Conservation (phyloP, 371 early-diverging fungal species). For the Zopfochytrium polystomum region DNA sequence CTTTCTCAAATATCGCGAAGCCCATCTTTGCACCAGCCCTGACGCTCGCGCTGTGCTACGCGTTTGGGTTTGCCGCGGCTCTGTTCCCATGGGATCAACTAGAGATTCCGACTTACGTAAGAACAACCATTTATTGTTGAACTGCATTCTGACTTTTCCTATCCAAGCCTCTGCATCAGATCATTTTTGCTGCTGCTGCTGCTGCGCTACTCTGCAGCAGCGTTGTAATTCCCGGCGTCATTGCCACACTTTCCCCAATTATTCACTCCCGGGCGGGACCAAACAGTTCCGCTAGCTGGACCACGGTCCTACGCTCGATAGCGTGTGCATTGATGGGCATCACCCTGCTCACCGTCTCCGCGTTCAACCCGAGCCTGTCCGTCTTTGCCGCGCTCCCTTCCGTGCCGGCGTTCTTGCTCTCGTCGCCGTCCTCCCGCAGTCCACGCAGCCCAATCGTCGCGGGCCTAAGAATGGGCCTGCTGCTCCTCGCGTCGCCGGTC, state of each 20-base stretch:
- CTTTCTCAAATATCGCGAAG: conserved; percentile 20
- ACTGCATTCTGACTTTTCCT: conserved; percentile 2
- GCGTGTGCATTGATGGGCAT: conserved; percentile 66
- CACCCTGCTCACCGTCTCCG: conserved; percentile 69
- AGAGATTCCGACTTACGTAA: not conserved
- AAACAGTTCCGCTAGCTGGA: too few relatives aligned
- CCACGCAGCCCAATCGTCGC: too few relatives aligned
- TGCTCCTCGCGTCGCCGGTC: not conserved
- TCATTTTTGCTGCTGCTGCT: not conserved
- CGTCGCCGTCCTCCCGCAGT: not conserved
- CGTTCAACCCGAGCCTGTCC: conserved; percentile 81
- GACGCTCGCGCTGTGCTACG: conserved; percentile 24
- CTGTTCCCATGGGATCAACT: conserved; percentile 8
- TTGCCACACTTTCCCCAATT: too few relatives aligned
- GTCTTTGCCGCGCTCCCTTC: conserved; percentile 66
- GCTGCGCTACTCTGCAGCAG: conserved; percentile 17
- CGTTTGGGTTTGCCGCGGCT: conserved; percentile 10
- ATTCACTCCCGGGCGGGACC: too few relatives aligned
- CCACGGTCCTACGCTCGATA: too few relatives aligned
- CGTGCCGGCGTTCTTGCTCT: conserved; percentile 49
- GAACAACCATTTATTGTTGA: conserved; percentile 1
- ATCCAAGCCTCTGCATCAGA: not conserved
- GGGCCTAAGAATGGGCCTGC: not conserved
- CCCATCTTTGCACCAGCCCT: conserved; percentile 29
- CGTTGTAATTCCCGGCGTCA: too few relatives aligned